Evolutionary conservation across 2,329 filamentous ascomycete species (phyloP), one percentile per base, ranked within the genome.

Genomic region (Talaromyces amestolkiae): DNA sequence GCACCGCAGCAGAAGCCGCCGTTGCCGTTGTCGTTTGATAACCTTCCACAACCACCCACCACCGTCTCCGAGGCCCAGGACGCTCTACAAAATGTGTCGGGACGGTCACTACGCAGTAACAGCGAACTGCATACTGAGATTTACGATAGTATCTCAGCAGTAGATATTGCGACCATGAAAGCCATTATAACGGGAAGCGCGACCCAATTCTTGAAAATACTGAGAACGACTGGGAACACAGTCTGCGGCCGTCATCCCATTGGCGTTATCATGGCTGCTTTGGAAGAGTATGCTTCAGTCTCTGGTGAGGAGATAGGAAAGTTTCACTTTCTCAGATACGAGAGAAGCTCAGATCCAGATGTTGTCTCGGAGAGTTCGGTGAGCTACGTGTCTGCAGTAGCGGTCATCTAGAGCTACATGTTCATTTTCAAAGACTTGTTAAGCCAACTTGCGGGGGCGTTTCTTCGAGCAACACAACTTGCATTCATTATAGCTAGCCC

Each of bases 221-320:
- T 99, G 22, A 78, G 83, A 61, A 79, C 86, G 41, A 98, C 94
- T 0, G 86, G 87, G 15, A 99, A 99, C 72, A 97, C 95, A 0
- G 92, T 99, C 0, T 99, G 95, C 73, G 95, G 95, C 3, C 84
- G 94, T 58, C 95, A 99, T 80, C 95, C 95, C 0, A 98, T 99
- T 71, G 93, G 95, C 0, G 89, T 98, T 3, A 86, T 91, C 43
- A 93, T 99, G 92, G 92, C 93, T 0, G 93, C 90, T 0, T 78
- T 98, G 67, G 93, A 97, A 79, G 79, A 83, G 58, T 74, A 91
- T 37, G 76, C 65, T n/a, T 37, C 79, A 1, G 74, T 76, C 24
- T 78, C 81, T 61, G 70, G 72, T 31, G 75, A 75, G 10, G 74
- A 76, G 68, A 72, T 78, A 65, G 82, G 86, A 3, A 83, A 76